Conservation (phyloP, 371 early-diverging fungal genomes). For the Agmasoma carcini region DNA sequence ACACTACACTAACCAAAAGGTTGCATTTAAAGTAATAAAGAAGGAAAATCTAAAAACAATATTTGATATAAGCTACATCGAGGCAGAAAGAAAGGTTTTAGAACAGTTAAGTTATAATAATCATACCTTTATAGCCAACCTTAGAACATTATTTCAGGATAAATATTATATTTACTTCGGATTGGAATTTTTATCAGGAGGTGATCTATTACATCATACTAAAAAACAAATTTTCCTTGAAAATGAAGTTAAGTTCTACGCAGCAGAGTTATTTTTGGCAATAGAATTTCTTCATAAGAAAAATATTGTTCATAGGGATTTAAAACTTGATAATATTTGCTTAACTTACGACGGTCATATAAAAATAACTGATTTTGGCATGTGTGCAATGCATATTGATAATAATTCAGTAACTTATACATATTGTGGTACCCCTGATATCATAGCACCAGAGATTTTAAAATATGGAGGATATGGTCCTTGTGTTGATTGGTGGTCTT, state of each 20-base stretch:
- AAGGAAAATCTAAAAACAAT: slow-evolving; percentile 75
- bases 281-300: slow-evolving; percentile 79
- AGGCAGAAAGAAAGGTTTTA: slow-evolving; percentile 77
- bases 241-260: slow-evolving; percentile 85
- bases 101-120: slow-evolving; percentile 64
- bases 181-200: slow-evolving; percentile 57
- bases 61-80: slow-evolving; percentile 69
- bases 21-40: slow-evolving; percentile 87
- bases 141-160: slow-evolving; percentile 50
- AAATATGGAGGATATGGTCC: slow-evolving; percentile 78
- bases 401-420: slow-evolving; percentile 71
- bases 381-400: slow-evolving; percentile 73
- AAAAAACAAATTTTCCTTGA: slow-evolving; percentile 81
- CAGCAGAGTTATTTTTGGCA: slow-evolving; percentile 82
- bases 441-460: slow-evolving; percentile 82
- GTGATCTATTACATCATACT: slow-evolving; percentile 91
- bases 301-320: slow-evolving; percentile 89
- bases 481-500: slow-evolving; percentile 89
- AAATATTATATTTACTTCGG: slow-evolving; percentile 43
- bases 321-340: slow-evolving; percentile 81
- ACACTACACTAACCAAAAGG: slow-evolving; percentile 58
- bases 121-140: slow-evolving; percentile 64
- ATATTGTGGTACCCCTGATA: slow-evolving; percentile 86
- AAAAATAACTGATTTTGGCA: slow-evolving; percentile 84
- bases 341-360: slow-evolving; percentile 68